Conservation (phyloP, 768 basidiomycete genomes). For the Russula ochroleuca region DNA sequence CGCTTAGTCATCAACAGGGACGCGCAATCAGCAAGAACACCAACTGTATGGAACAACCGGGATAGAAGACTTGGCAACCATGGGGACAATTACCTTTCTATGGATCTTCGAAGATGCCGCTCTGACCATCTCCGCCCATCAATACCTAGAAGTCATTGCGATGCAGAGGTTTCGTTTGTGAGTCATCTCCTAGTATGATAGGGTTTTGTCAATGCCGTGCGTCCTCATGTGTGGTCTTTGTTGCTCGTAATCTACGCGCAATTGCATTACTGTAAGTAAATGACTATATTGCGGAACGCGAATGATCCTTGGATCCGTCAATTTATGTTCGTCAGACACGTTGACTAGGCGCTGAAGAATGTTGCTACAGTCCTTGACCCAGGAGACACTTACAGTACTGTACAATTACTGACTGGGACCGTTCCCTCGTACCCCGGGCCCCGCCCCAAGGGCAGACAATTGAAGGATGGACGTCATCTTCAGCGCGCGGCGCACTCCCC, state of each 20-base stretch:
- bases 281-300: too few relatives aligned
- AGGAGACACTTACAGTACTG: too few relatives aligned
- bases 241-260: slow-evolving; percentile 77
- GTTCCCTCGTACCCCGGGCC: too few relatives aligned
- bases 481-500: too few relatives aligned
- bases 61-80: slow-evolving; percentile 29
- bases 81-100: slow-evolving; percentile 60
- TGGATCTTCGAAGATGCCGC: slow-evolving; percentile 84
- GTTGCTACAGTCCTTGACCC: too few relatives aligned
- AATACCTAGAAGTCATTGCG: slow-evolving; percentile 76
- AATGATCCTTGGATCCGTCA: too few relatives aligned
- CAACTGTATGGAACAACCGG: slow-evolving; percentile 43
- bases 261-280: too few relatives aligned
- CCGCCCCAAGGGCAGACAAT: too few relatives aligned
- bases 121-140: slow-evolving; percentile 78
- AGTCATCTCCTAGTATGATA: slow-evolving; percentile 62
- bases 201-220: slow-evolving; percentile 85
- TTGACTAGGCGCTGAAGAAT: too few relatives aligned
- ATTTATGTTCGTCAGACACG: too few relatives aligned
- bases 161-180: slow-evolving; percentile 73
- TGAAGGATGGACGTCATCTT: too few relatives aligned
- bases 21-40: slow-evolving; percentile 63
- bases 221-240: slow-evolving; percentile 85
- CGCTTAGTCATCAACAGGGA: slow-evolving; percentile 31
- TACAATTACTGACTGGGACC: too few relatives aligned